A percentile compares a stretch with the other conserved stretches of the same genome.
phyloP scores from a whole-genome alignment of 164 flowering plant genomes.

The Warburgia ugandensis region DNA sequence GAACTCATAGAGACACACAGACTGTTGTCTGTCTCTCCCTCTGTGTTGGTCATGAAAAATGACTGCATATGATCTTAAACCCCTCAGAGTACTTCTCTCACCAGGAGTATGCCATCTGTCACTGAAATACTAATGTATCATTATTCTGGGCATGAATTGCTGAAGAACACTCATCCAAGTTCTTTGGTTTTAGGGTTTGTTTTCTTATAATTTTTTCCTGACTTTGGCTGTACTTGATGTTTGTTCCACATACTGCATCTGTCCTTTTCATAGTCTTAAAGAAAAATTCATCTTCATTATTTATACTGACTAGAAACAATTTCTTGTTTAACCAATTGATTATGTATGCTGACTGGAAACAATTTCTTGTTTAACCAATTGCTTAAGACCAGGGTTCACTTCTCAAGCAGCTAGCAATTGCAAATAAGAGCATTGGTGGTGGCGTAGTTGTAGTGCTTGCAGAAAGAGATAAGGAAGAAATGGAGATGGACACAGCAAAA shows the following conservation, averaged over 20 bases:
- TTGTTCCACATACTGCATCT: constrained; percentile 1
- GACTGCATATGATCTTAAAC: no score
- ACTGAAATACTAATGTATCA: no score
- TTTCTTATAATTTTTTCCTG: neutral
- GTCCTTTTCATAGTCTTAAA: neutral
- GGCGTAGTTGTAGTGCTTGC: constrained; percentile 92
- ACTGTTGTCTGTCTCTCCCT: no score
- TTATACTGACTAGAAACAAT: constrained; percentile 1
- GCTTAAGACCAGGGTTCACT: constrained; percentile 69
- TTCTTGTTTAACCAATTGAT: neutral
- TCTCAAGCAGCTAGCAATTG: constrained; percentile 89
- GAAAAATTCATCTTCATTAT: neutral
- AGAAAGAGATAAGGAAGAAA: constrained; percentile 94
- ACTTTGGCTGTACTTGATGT: neutral
- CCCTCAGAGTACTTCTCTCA: no score
- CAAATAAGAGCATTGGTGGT: constrained; percentile 90
- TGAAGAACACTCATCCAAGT: no score
- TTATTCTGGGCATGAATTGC: no score
- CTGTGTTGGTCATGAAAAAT: no score
- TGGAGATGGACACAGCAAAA: constrained; percentile 91
- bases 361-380: neutral
- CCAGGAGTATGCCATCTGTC: no score
- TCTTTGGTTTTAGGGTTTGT: no score
- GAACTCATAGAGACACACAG: no score
- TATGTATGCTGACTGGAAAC: neutral